phyloP scores from a whole-genome alignment of 108 stramenopile genomes.

The Cyclotella kingstonii region DNA sequence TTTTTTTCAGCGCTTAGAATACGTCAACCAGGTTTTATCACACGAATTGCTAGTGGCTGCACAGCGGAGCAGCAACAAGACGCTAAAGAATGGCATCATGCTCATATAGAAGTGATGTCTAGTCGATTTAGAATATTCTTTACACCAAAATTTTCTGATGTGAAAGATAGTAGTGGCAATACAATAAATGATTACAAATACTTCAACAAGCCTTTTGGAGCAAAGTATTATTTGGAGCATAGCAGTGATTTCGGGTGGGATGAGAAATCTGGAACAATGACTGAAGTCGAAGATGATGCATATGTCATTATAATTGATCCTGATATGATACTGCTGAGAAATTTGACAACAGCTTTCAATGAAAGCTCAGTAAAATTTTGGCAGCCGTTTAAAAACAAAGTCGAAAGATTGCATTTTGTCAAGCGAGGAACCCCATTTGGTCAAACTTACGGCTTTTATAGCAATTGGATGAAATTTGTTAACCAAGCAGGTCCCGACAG shows the following conservation, averaged over 20 bases:
- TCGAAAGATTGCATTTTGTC: conserved; percentile 29
- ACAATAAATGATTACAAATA: conserved; percentile 70
- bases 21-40: conserved; percentile 83
- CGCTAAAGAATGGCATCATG: conserved; percentile 29
- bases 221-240: conserved; percentile 77
- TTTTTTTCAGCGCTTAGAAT: conserved; percentile 78
- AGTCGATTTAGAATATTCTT: conserved; percentile 62
- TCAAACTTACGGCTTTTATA: conserved; percentile 80
- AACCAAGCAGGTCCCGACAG: conserved; percentile 57
- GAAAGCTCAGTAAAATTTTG: conserved; percentile 36
- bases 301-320: conserved; percentile 90
- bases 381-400: conserved; percentile 26
- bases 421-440: conserved; percentile 72
- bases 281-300: conserved; percentile 41
- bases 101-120: conserved; percentile 38
- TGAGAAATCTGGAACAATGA: conserved; percentile 28
- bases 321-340: conserved; percentile 87
- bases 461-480: conserved; percentile 61
- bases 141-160: conserved; percentile 70
- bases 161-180: conserved; percentile 46
- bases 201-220: conserved; percentile 88
- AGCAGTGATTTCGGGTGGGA: conserved; percentile 47
- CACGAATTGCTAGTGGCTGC: conserved; percentile 90
- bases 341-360: conserved; percentile 68
- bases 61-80: conserved; percentile 39